Base-by-base conservation (phyloP, 164 flowering plant genomes). In the Chimonanthus salicifolius region DNA sequence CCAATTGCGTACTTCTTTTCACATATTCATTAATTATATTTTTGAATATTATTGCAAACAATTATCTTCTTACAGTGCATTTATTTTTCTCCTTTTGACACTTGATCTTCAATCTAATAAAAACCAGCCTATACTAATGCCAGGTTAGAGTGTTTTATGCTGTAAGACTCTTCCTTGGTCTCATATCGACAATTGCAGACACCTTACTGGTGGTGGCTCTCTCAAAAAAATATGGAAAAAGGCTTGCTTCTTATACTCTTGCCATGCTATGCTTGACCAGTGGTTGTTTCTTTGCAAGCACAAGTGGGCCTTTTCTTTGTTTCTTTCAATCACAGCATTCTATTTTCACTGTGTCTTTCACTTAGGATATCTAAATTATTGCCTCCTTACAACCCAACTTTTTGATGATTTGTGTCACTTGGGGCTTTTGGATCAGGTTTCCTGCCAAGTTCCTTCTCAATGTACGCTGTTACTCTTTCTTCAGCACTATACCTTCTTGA, bases 281-380 rank as follows among this genome's bases (percentile, higher is more conserved):
- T 77, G 99, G 99, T 54, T 95, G 97, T 77, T 95, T 89, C 78
- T 95, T 93, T 72, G 99, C 99, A 74, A 93, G 98, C 87, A 93
- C 99, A 51, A 93, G 99, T 95, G 76, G 78, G 98, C 86, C 7
- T 62, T 50, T 63, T 67, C 51, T 66, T 15, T 71, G 67, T 75
- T 47, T 18, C n/a, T 33, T 74, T 60, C 18, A 33, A 75, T 73
- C 44, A 64, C 54, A 4, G 2, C 9, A 54, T 45, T 58, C 33
- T 72, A n/a, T 44, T 20, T 50, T 64, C 9, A 10, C 5, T 16
- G 18, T 20, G 2, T 62, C 20, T 10, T 58, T n/a, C 68, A 58
- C 8, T 65, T 3, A 11, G 8, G 4, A 46, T 43, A 58, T 44
- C 4, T 66, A 44, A 13, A 2, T 68, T 68, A 5, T 68, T 9